Evolutionary conservation across 1,139 yeast species (phyloP).

Genomic region (Scheffersomyces lignicola): DNA sequence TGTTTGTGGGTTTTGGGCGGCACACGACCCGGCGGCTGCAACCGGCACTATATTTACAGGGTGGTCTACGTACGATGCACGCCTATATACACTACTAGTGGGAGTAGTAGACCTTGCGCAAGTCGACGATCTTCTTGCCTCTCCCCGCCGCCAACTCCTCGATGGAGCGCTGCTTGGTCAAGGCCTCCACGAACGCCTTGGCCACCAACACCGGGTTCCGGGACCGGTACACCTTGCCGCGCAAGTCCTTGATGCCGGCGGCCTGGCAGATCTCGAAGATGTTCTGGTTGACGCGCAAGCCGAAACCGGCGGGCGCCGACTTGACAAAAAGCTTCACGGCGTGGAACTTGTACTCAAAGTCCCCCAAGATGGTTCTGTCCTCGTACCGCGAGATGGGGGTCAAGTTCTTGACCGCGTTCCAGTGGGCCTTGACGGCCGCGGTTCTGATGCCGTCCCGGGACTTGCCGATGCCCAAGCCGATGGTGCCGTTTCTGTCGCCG

Average conservation of each 20-base stretch:
- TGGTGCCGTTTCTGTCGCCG: slow-evolving; percentile 91
- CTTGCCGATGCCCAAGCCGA: slow-evolving; percentile 95
- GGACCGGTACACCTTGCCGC: slow-evolving; percentile 88
- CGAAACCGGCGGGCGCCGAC: slow-evolving; percentile 93
- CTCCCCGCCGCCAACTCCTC: slow-evolving; percentile 89
- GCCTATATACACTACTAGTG: slow-evolving; percentile 17
- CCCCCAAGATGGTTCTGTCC: slow-evolving; percentile 87
- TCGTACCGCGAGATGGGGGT: slow-evolving; percentile 83
- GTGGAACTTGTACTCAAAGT: slow-evolving; percentile 79
- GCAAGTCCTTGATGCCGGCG: slow-evolving; percentile 91
- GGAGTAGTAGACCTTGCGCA: slow-evolving; percentile 85
- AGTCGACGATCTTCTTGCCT: slow-evolving; percentile 94
- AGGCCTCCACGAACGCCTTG: slow-evolving; percentile 86
- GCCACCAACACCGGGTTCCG: slow-evolving; percentile 95
- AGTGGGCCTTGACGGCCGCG: slow-evolving; percentile 84
- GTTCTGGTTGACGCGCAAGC: slow-evolving; percentile 88
- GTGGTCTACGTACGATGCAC: too few species aligned
- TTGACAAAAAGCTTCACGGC: slow-evolving; percentile 81
- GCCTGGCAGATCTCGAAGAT: slow-evolving; percentile 91
- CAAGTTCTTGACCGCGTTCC: slow-evolving; percentile 91
- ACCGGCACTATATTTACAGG: too few species aligned
- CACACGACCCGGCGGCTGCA: too few species aligned
- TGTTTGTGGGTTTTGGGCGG: too few species aligned
- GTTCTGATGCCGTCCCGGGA: slow-evolving; percentile 75
- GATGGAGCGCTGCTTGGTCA: slow-evolving; percentile 74